Evolutionary conservation across 441 rosid species (phyloP).

Genomic region (Jatropha multifida): DNA sequence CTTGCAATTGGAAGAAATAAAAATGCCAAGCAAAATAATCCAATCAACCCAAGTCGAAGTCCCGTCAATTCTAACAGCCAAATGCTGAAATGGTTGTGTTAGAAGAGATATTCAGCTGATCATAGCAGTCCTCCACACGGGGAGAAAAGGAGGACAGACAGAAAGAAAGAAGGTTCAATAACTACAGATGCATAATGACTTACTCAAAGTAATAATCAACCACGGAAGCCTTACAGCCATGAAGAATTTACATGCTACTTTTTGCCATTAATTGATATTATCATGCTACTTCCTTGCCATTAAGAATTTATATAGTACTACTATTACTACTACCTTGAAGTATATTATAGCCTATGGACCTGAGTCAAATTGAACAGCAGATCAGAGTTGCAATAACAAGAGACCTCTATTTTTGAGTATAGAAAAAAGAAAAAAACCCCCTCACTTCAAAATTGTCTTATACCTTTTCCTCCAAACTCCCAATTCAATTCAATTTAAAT

Average conservation of each 20-base stretch:
- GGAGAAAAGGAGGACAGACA: neutral
- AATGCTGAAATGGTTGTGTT: constrained; percentile 40
- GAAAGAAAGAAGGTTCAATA: constrained; percentile 4
- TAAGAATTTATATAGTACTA: too few species aligned
- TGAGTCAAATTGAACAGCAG: neutral
- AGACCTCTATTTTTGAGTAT: neutral
- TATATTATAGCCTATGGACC: neutral
- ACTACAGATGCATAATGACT: neutral
- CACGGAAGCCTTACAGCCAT: neutral
- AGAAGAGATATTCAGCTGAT: constrained; percentile 16
- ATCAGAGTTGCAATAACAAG: neutral
- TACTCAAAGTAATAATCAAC: neutral
- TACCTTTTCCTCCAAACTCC: neutral
- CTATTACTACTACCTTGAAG: neutral
- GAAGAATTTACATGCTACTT: neutral
- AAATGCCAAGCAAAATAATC: constrained; percentile 65
- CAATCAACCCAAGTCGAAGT: constrained; percentile 74
- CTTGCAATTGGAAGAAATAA: constrained; percentile 63
- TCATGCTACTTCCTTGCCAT: neutral
- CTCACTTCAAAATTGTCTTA: neutral
- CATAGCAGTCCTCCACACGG: neutral
- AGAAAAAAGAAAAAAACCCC: neutral
- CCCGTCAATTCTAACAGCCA: constrained; percentile 60
- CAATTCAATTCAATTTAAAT: too few species aligned
- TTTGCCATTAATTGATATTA: neutral